Base-by-base conservation (phyloP, 2,329 filamentous ascomycete species). In the Teratosphaeria destructans region DNA sequence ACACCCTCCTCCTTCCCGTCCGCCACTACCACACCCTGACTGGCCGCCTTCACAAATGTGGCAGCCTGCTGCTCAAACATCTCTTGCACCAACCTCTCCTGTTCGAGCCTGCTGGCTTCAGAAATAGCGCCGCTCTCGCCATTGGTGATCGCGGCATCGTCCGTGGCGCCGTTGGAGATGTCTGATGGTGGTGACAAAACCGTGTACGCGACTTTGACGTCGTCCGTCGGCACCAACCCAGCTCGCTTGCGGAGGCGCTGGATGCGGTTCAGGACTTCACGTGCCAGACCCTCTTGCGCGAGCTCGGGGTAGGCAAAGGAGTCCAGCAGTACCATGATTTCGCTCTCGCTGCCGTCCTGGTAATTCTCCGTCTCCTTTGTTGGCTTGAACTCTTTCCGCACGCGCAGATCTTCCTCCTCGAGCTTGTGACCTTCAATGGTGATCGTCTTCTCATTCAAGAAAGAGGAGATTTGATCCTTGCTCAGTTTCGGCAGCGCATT, bases 201-300 rank as follows among this genome's bases (percentile, higher is more conserved):
- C 60, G 81, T 81, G 77, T 96, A 97, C 74, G 95, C 89, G 89
- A 99, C 96, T 77, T 88, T 89, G 63, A 99, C 86, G 70, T 97
- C 94, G 70, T 99, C 94, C 0, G 93, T 97, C 1, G 91, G 85
- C 64, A 92, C 85, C 57, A 99, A 80, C 0, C 90, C 90, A 7
- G 92, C 92, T 79, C 94, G 94, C 83, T 99, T 99, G 65, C 94
- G 86, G 63, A 97, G 80, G 66, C 89, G 84, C 77, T 99, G 94
- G 26, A 99, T 88, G 49, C 93, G 86, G 74, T 95, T 88, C 78
- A 99, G 88, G 65, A 99, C 87, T 75, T 97, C 94, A 68, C 94
- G 83, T 1, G 89, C 93, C 58, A 99, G 76, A 58, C 92, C 94
- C 74, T 97, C 92, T 65, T 92, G 85, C 54, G 88, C 88, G 39